Conservation (phyloP, 495 filamentous ascomycete species). For the Immersiella caudata region DNA sequence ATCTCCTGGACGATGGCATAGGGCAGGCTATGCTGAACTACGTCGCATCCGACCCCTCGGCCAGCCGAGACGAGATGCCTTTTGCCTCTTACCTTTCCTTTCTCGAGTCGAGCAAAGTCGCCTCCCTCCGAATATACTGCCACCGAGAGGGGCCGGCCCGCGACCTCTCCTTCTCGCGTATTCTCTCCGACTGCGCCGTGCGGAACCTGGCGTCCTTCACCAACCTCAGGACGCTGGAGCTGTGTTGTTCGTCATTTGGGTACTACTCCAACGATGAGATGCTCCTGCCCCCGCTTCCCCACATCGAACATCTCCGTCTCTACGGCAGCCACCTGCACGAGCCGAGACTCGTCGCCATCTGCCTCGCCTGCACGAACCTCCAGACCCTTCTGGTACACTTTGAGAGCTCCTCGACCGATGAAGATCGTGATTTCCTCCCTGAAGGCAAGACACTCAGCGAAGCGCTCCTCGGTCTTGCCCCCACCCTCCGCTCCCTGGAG, state of each 20-base stretch:
- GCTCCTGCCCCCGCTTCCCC: slow-evolving; percentile 31
- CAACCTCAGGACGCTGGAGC: slow-evolving; percentile 37
- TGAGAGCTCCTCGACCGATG: slow-evolving; percentile 33
- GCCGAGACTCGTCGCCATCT: slow-evolving; percentile 33
- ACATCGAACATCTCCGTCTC: slow-evolving; percentile 36
- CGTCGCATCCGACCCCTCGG: slow-evolving; percentile 9
- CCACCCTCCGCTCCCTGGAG: slow-evolving; percentile 32
- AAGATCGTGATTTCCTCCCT: slow-evolving; percentile 35
- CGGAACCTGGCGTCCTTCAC: slow-evolving; percentile 22
- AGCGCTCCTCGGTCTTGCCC: slow-evolving; percentile 28
- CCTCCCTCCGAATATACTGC: slow-evolving; percentile 39
- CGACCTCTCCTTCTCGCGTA: slow-evolving; percentile 27
- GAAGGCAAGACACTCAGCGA: slow-evolving; percentile 38
- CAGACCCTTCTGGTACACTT: slow-evolving; percentile 38
- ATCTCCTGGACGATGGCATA: slow-evolving; percentile 16
- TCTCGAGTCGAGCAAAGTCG: slow-evolving; percentile 24
- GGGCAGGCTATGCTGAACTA: slow-evolving; percentile 26
- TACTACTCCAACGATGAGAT: slow-evolving; percentile 18
- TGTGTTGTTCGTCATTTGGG: slow-evolving; percentile 35
- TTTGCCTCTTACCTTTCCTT: slow-evolving; percentile 27
- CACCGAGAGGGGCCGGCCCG: slow-evolving; percentile 35
- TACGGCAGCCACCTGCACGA: slow-evolving; percentile 41
- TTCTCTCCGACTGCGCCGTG: slow-evolving; percentile 35
- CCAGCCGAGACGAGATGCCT: slow-evolving; percentile 8
- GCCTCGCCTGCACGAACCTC: slow-evolving; percentile 36